A percentile compares a stretch with the other conserved stretches of the same genome.
phyloP scores from a whole-genome alignment of 2,329 filamentous ascomycete genomes.

The Cercospora canescens region DNA sequence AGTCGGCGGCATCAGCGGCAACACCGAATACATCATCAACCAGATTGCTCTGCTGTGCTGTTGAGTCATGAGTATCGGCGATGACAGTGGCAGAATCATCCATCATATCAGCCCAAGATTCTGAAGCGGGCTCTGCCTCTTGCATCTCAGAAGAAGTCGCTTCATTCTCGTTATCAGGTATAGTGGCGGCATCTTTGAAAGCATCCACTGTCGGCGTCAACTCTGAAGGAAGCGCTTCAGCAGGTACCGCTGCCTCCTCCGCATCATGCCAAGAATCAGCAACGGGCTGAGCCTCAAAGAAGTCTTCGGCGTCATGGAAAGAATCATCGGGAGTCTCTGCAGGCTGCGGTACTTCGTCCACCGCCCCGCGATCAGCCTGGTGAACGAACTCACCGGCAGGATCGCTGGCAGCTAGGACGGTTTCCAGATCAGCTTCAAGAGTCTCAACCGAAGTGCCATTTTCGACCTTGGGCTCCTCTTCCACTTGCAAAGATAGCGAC shows the following conservation, averaged over 20 bases:
- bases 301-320: constrained; percentile 16
- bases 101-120: constrained; percentile 4
- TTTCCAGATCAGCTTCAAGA: neutral
- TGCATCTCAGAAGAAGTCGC: neutral
- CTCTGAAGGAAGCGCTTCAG: neutral
- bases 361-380: constrained; percentile 5
- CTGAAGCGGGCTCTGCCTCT: neutral
- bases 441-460: neutral
- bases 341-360: constrained; percentile 2
- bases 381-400: constrained; percentile 3
- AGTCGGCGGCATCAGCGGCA: constrained; percentile 5
- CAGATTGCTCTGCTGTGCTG: constrained; percentile 4
- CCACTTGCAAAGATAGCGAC: neutral
- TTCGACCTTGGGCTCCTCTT: neutral
- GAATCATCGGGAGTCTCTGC: constrained; percentile 14
- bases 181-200: neutral
- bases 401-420: neutral
- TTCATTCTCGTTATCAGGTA: neutral
- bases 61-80: neutral
- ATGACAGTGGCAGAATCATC: neutral
- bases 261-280: constrained; percentile 11
- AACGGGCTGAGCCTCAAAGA: constrained; percentile 2
- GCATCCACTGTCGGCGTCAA: neutral
- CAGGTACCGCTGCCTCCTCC: neutral
- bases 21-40: constrained; percentile 18